phyloP scores from a whole-genome alignment of 176 grass and related monocot species.

The Tuctoria greenei region DNA sequence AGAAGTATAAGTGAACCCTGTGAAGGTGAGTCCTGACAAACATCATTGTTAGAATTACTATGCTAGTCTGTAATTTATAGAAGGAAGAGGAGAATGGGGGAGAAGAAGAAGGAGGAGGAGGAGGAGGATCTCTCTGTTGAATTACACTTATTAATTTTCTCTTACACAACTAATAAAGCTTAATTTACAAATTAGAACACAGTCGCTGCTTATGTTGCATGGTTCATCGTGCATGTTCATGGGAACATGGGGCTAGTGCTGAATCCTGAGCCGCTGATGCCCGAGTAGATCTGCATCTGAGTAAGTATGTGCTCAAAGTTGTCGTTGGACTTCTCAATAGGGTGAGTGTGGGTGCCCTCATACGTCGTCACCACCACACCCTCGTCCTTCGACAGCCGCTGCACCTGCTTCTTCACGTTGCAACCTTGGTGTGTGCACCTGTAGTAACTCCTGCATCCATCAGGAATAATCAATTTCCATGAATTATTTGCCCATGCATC shows the following conservation, averaged over 20 bases:
- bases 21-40: too few relatives aligned
- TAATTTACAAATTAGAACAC: conserved; percentile 44
- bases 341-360: conserved; percentile 76
- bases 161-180: conserved; percentile 12
- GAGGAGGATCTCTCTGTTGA: too few relatives aligned
- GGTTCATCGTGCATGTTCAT: neutral
- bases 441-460: conserved; percentile 78
- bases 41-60: too few relatives aligned
- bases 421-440: conserved; percentile 87
- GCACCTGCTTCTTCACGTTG: conserved; percentile 95
- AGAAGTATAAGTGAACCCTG: too few relatives aligned
- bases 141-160: conserved; percentile 39
- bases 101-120: too few relatives aligned
- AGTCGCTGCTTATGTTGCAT: neutral
- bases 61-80: too few relatives aligned
- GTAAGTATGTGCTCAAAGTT: conserved; percentile 92
- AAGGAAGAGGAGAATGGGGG: too few relatives aligned
- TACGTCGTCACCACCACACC: conserved; percentile 77
- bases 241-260: conserved; percentile 26
- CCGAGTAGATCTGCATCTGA: conserved; percentile 81
- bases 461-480: neutral
- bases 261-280: conserved; percentile 29
- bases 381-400: conserved; percentile 68
- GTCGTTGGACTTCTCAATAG: conserved; percentile 84
- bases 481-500: neutral